Base-by-base conservation (phyloP, 371 early-diverging fungal species). In the Batkoa obscura region DNA sequence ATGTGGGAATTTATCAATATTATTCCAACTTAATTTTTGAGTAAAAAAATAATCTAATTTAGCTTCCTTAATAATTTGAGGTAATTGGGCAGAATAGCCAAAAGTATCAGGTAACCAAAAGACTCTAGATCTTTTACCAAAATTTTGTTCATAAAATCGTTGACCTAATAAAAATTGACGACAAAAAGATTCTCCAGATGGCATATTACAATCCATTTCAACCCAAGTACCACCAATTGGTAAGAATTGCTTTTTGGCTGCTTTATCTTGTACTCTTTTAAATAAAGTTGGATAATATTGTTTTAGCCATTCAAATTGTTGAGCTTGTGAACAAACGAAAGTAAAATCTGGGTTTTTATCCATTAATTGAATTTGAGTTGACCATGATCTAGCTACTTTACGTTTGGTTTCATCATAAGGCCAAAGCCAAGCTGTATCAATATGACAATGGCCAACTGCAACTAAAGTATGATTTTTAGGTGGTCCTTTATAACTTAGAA, bases 211-310 rank as follows among this genome's bases (percentile, higher is more conserved):
- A 66, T 97, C 98, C 93, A 89, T 95, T 66, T 97, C 98, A 10
- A 94, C 83, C 96, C 96, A 97, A 13, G 94, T 89, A 59, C 72
- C 90, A 36, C 98, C 98, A 62, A 93, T 84, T n/a, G 92, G 88
- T 45, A 90, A 75, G 71, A 96, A 97, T 68, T 83, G 79, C 0
- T 88, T 91, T 0, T 58, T 57, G 57, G 78, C 76, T 59, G 74
- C 74, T 50, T 78, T 76, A 6, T 73, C 69, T 63, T 83, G 68
- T 30, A 97, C 78, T 47, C 79, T 73, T 37, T 79, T 68, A 59
- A 94, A 94, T 9, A 95, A 62, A 6, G 67, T 58, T 2, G 94
- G 95, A 64, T 97, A 94, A 12, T 79, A 63, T 38, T 79, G 70
- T 45, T 79, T 69, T 4, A 92, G 72, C 94, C 94, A 97, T 63